These are phyloP conservation scores for Stemphylium beticola DNA, from an alignment of 2,329 filamentous ascomycete genomes.

Conservation along the genomic window DNA sequence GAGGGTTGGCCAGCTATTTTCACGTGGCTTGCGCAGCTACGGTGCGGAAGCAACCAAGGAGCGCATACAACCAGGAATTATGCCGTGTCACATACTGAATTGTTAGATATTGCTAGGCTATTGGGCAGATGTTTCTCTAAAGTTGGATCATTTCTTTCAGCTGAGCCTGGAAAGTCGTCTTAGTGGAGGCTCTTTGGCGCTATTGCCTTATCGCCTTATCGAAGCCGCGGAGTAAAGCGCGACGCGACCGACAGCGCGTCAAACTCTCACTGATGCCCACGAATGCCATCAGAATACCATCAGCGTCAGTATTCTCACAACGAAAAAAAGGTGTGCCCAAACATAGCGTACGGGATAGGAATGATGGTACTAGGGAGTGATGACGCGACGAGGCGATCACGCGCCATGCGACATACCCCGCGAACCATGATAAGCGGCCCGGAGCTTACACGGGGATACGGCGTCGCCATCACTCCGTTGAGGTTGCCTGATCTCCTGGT, in stretches of 20 bases:
- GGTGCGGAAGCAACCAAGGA: too few relatives aligned
- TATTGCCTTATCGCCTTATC: slow-evolving; percentile 30
- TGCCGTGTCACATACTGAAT: too few relatives aligned
- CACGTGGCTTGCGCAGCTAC: too few relatives aligned
- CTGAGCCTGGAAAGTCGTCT: not conserved
- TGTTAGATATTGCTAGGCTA: too few relatives aligned
- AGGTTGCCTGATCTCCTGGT: slow-evolving; percentile 3
- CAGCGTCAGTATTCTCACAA: not conserved
- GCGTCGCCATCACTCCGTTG: slow-evolving; percentile 17
- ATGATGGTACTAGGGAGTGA: not conserved
- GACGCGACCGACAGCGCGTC: slow-evolving; percentile 13
- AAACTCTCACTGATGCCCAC: not conserved
- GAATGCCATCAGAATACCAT: not conserved
- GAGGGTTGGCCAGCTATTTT: too few relatives aligned
- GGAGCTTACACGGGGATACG: slow-evolving; percentile 35
- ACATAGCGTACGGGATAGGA: not conserved
- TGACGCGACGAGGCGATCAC: slow-evolving; percentile 28
- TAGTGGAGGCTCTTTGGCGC: slow-evolving; percentile 6
- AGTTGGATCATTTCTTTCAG: not conserved
- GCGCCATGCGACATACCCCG: slow-evolving; percentile 31
- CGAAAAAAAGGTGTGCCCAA: not conserved
- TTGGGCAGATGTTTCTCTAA: too few relatives aligned
- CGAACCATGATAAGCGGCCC: slow-evolving; percentile 31
- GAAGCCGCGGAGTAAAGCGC: slow-evolving; percentile 6
- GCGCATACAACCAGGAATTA: too few relatives aligned